A percentile compares a stretch with the other conserved stretches of the same genome.
Conservation (phyloP, 1,284 basidiomycete genomes). For the Phlebopus sp. region DNA sequence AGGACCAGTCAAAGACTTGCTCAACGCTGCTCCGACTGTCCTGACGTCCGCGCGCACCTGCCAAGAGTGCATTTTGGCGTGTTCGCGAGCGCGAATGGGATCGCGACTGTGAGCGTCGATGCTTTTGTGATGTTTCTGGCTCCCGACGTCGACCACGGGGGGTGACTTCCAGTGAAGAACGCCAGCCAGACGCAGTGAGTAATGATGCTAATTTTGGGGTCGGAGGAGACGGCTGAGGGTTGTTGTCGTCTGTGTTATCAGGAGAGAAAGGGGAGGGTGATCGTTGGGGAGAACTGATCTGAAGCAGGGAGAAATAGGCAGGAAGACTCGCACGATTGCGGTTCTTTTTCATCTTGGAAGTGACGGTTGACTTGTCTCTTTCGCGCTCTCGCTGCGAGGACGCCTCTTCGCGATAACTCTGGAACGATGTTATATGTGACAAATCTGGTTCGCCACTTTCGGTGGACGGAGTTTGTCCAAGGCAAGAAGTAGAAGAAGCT, state of each 20-base stretch:
- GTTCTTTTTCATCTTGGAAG: slow-evolving; percentile 46
- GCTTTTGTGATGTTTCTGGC: slow-evolving; percentile 33
- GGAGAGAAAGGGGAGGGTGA: slow-evolving; percentile 47
- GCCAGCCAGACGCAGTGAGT: slow-evolving; percentile 28
- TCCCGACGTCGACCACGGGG: slow-evolving; percentile 50
- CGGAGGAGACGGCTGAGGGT: slow-evolving; percentile 50
- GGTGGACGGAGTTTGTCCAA: slow-evolving; percentile 38
- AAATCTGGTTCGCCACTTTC: slow-evolving; percentile 43
- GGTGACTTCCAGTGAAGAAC: slow-evolving; percentile 36
- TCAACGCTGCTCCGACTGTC: slow-evolving; percentile 35
- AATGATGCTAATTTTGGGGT: slow-evolving; percentile 49
- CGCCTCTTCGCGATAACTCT: slow-evolving; percentile 18
- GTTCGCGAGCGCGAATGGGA: slow-evolving; percentile 30
- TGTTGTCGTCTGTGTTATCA: slow-evolving; percentile 39
- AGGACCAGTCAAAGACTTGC: slow-evolving; percentile 38
- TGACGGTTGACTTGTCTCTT: slow-evolving; percentile 36
- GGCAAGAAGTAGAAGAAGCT: slow-evolving; percentile 39
- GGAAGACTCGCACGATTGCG: slow-evolving; percentile 73
- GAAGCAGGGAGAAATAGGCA: slow-evolving; percentile 71
- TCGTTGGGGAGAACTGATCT: slow-evolving; percentile 44
- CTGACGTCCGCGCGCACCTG: slow-evolving; percentile 24
- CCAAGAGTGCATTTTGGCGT: slow-evolving; percentile 14
- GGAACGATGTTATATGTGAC: slow-evolving; percentile 32
- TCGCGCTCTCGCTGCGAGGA: slow-evolving; percentile 29
- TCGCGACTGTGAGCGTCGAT: slow-evolving; percentile 36